Conservation (phyloP, 1,284 basidiomycete genomes). For the Sanghuangporus sanghuang region DNA sequence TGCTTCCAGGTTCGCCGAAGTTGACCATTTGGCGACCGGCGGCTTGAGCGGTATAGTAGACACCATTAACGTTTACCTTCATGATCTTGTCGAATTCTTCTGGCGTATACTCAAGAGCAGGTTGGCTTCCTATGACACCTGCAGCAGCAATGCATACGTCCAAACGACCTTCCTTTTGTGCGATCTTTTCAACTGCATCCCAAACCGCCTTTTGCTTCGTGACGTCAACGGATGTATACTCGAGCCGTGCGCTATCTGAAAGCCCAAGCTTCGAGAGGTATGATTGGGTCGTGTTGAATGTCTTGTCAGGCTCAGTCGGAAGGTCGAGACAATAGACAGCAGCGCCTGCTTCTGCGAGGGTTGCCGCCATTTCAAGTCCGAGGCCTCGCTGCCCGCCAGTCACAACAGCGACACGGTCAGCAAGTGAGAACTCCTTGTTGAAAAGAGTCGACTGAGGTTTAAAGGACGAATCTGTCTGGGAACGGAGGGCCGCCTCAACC, state of each 20-base stretch:
- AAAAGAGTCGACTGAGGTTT: slow-evolving; percentile 47
- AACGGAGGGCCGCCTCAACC: slow-evolving; percentile 51
- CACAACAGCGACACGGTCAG: slow-evolving; percentile 70
- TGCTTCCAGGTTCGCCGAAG: slow-evolving; percentile 68
- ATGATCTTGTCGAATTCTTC: slow-evolving; percentile 61
- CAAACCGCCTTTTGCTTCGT: slow-evolving; percentile 55
- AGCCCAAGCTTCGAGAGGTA: slow-evolving; percentile 43
- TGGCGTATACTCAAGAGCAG: slow-evolving; percentile 66
- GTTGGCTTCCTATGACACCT: slow-evolving; percentile 61
- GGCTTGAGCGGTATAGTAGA: slow-evolving; percentile 73
- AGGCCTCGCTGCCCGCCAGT: slow-evolving; percentile 79
- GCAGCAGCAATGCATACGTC: slow-evolving; percentile 76
- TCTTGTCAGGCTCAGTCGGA: slow-evolving; percentile 54
- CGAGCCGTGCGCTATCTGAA: slow-evolving; percentile 41
- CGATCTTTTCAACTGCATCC: slow-evolving; percentile 52
- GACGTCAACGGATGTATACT: slow-evolving; percentile 64
- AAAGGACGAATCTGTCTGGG: slow-evolving; percentile 30
- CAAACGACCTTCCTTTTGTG: slow-evolving; percentile 57
- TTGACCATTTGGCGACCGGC: slow-evolving; percentile 74
- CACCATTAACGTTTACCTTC: slow-evolving; percentile 73
- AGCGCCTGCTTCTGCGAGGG: slow-evolving; percentile 73
- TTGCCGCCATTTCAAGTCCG: slow-evolving; percentile 78
- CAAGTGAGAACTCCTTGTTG: slow-evolving; percentile 69
- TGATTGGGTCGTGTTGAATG: slow-evolving; percentile 55
- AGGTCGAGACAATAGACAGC: slow-evolving; percentile 77